Evolutionary conservation across 1,284 basidiomycete genomes (phyloP).

Genomic region (Ganoderma resinaceum): DNA sequence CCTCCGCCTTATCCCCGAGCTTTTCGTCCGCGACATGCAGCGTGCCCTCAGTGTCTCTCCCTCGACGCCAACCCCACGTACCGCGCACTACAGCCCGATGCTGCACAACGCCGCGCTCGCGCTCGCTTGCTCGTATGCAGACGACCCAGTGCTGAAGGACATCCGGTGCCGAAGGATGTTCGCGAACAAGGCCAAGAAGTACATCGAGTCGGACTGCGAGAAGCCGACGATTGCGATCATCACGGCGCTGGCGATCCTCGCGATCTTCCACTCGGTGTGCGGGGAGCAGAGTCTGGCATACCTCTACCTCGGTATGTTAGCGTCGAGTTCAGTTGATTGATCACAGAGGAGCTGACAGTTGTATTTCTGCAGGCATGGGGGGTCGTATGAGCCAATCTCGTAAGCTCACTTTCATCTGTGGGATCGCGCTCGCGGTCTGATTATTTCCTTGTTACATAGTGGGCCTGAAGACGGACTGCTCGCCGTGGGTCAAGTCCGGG

Average conservation of each 20-base stretch:
- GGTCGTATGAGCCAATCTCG: constrained; percentile 53
- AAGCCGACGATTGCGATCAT: constrained; percentile 66
- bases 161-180: constrained; percentile 54
- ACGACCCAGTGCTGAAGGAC: constrained; percentile 57
- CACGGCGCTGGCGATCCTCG: constrained; percentile 62
- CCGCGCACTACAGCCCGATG: constrained; percentile 73
- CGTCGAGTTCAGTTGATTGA: too few relatives aligned
- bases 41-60: constrained; percentile 54
- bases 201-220: constrained; percentile 62
- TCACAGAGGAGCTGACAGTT: constrained; percentile 10
- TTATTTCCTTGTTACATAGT: constrained; percentile 42
- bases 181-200: constrained; percentile 59
- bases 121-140: constrained; percentile 63
- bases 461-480: constrained; percentile 63
- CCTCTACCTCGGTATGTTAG: constrained; percentile 58
- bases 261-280: constrained; percentile 62
- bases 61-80: constrained; percentile 51
- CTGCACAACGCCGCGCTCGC: constrained; percentile 73
- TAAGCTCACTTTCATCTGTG: constrained; percentile 34
- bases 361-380: constrained; percentile 52
- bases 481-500: constrained; percentile 59
- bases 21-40: constrained; percentile 70
- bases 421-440: neutral
- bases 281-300: constrained; percentile 66
- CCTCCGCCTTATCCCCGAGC: constrained; percentile 47